Base-by-base conservation (phyloP, 2,329 filamentous ascomycete species). In the Microcyclosporella mali region DNA sequence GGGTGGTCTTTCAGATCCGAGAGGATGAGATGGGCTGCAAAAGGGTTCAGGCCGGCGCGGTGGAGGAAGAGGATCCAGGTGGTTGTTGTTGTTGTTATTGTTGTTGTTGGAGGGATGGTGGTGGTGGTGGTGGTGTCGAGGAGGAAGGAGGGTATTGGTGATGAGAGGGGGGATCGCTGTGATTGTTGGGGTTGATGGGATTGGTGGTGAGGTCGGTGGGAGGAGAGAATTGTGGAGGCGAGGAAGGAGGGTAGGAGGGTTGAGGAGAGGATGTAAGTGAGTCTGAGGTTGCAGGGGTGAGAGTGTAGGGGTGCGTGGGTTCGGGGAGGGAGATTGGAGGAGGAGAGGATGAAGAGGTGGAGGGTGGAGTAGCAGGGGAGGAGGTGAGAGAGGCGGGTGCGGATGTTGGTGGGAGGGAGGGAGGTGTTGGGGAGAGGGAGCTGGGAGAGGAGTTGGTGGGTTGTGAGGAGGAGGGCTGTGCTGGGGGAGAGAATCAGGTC, bases 401-500 rank as follows among this genome's bases (percentile, higher is more conserved):
- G 73, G 11, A 88, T 45, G 8, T 67, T 11, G 68, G 65, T 2
- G 45, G 66, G 60, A 0, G 56, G 49, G 11, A 65, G 2, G 45
- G 65, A 60, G 0, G 56, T 47, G 28, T 21, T 21, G 7, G 86
- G 85, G 0, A 88, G 69, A 2, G 82, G 71, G 36, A 73, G 77
- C 56, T 95, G 89, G 33, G 81, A 83, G 18, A 84, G 72, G 51
- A 82, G 79, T 47, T 89, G 78, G 4, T 89, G 67, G 0, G 78
- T 85, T 1, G 85, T 85, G 15, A 85, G 58, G 1, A 94, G 62
- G 2, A 94, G 66, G 0, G 85, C 88, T 0, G 76, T 79, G 0
- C 70, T 71, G 0, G 85, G 79, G 0, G 85, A 85, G 4, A 89
- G 55, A 1, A 84, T 75, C 2, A 95, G 64, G 55, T 95, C 88